Base-by-base conservation (phyloP, 1,139 yeast species). In the Kurtzmaniella quercitrusa region DNA sequence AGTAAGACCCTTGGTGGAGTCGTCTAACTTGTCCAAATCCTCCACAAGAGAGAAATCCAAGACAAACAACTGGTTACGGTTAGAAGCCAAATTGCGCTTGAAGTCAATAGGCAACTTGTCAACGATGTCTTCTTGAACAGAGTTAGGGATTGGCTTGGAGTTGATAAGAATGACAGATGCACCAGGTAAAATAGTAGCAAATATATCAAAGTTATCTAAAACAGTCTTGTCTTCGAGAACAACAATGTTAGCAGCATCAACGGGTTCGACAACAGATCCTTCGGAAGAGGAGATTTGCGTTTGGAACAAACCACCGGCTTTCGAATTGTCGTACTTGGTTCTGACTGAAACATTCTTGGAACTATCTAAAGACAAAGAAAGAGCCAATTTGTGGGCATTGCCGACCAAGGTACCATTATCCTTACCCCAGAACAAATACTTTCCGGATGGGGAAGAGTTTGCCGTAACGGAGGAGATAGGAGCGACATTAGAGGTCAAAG, bases 1-100 rank as follows among this genome's bases (percentile, higher is more conserved):
- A 2, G 94, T 82, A 58, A 89, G 81, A 16, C 95, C 95, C 53
- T 80, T 77, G 35, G 95, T 84, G 44, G 83, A 83, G 44, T 80
- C 82, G 45, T 62, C 64, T 38, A 63, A 51, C 26, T 64, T 61
- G 43, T 66, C 71, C 46, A 71, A 61, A 9, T 76, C 76, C 44
- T 81, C 87, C 36, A 84, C 78, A 47, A 80, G 64, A 11, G 80
- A 71, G 50, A 76, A 72, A 59, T 86, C 91, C 42, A 86, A 58
- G 23, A 81, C 63, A 40, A 68, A 64, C 44, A 87, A 63, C 39
- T 71, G 66, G 54, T 80, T 68, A 39, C 76, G 67, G 58, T 80
- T 81, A 23, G 63, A 64, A 30, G 80, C 80, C 49, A 82, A 67
- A n/a, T 74, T 61, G 43, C 71, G 69, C 61, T 81, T 81, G 63